Conservation (phyloP, 331 rosid species). For the Phaseolus coccineus region DNA sequence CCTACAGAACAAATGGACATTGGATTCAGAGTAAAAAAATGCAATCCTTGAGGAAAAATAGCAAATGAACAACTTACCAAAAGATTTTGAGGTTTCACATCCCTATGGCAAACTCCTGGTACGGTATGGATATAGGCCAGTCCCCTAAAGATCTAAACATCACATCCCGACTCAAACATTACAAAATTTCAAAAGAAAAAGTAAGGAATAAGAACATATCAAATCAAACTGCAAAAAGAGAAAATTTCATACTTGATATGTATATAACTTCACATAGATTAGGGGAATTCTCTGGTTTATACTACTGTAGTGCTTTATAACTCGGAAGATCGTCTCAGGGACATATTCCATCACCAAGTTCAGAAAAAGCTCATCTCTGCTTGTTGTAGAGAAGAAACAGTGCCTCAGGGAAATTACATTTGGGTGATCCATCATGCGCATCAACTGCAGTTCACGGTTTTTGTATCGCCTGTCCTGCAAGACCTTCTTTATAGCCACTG, state of each 20-base stretch:
- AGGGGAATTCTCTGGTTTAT: constrained; percentile 95
- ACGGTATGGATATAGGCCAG: constrained; percentile 96
- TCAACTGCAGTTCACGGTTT: constrained; percentile 92
- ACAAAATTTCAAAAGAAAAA: constrained; percentile 17
- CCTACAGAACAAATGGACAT: constrained; percentile 53
- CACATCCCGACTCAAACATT: constrained; percentile 41
- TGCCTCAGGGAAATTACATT: constrained; percentile 86
- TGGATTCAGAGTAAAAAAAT: constrained; percentile 27
- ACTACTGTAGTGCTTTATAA: constrained; percentile 81
- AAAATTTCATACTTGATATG: constrained; percentile 80
- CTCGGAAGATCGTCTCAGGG: constrained; percentile 89
- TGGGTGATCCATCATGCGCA: constrained; percentile 98
- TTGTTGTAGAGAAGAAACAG: constrained; percentile 91
- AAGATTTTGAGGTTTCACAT: constrained; percentile 96
- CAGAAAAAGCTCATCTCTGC: constrained; percentile 87
- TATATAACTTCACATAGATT: constrained; percentile 85
- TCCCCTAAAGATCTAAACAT: constrained; percentile 85
- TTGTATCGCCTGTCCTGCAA: constrained; percentile 92
- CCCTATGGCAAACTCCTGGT: constrained; percentile 94
- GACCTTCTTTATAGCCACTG: constrained; percentile 94
- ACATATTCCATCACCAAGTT: constrained; percentile 97
- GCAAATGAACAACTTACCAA: constrained; percentile 62
- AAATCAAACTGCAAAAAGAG: constrained; percentile 29
- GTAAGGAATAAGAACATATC: constrained; percentile 28
- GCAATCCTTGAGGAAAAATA: constrained; percentile 24